Base-by-base conservation (phyloP, 2,329 filamentous ascomycete genomes). In the Elsinoe ampelina region DNA sequence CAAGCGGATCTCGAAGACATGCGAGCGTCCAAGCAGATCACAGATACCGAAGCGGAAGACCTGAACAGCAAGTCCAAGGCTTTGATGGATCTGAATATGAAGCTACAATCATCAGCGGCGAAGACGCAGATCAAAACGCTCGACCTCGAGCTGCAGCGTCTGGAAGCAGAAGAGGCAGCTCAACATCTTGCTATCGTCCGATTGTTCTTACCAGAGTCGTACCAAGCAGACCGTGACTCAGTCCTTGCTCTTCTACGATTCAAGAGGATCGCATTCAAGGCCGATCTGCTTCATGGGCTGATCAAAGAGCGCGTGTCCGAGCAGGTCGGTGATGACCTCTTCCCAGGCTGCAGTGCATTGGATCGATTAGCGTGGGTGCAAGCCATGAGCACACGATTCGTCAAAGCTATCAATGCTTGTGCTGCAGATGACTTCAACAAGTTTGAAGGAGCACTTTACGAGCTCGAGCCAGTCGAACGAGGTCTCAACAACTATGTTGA, bases 51-150 rank as follows among this genome's bases (percentile, higher is more conserved):
- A 69, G 90, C 92, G 0, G 90, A 91, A 68, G 89, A 97, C 69
- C 81, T 97, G 57, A 91, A 85, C 62, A 87, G 82, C 64, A 86
- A 89, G 60, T 95, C 92, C 43, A 83, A 90, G 61, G 90, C 92
- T 55, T 95, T 98, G 86, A 87, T 95, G 82, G 92, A 98, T 66
- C 80, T 98, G 45, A 97, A 97, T 71, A 82, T 92, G 80, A 95
- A 95, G 72, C 80, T 98, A 42, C 92, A 95, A 67, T 81, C 87
- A 57, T 95, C 90, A 11, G 90, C 90, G 10, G 82, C 89, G 39
- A 95, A 95, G 75, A 87, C 92, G 2, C 92, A 95, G 69, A 85
- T 89, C 66, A 97, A 95, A 75, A 90, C 90, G 0, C 95, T 98
- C 60, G 91, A 96, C 63, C 78, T 96, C 30, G 91, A 97, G 69